Percentiles rank a stretch among this genome's conserved stretches.
These are phyloP conservation scores for Aspergillus ochraceoroseus DNA, from an alignment of 2,329 filamentous ascomycete genomes.

Conservation along the genomic window DNA sequence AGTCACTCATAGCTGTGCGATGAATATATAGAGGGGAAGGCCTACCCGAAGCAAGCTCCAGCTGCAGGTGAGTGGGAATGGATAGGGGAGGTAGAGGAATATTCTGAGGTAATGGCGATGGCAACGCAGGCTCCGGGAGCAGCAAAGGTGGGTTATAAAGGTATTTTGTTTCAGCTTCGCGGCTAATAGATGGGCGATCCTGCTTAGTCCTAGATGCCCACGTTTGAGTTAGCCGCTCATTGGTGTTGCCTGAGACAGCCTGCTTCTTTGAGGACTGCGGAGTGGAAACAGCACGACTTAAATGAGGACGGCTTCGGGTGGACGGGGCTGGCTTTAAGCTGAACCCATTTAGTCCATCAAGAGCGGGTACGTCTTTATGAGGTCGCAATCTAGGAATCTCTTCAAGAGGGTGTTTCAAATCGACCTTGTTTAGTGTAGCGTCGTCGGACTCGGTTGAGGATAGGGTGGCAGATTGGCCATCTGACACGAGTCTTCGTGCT, in stretches of 20 bases:
- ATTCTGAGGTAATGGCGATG: constrained; percentile 48
- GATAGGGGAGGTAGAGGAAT: constrained; percentile 60
- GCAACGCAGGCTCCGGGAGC: constrained; percentile 31
- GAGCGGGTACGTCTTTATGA: constrained; percentile 21
- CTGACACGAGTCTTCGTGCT: constrained; percentile 24
- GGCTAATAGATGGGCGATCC: constrained; percentile 28
- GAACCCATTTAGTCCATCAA: constrained; percentile 19
- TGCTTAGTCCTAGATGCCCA: constrained; percentile 34
- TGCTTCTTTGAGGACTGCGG: constrained; percentile 33
- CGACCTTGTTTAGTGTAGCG: constrained; percentile 25
- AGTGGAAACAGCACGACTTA: constrained; percentile 31
- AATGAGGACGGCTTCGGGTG: constrained; percentile 29
- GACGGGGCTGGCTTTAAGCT: constrained; percentile 20
- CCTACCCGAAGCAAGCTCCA: constrained; percentile 57
- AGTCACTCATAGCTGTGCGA: constrained; percentile 52
- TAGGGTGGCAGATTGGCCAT: constrained; percentile 15
- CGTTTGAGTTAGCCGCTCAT: constrained; percentile 32
- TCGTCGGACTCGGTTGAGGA: constrained; percentile 18
- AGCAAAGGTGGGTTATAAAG: constrained; percentile 24
- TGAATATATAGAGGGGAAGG: constrained; percentile 62
- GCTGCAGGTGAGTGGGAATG: constrained; percentile 60
- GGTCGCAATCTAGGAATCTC: constrained; percentile 22
- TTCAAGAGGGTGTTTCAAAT: constrained; percentile 23
- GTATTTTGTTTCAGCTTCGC: constrained; percentile 34
- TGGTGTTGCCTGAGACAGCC: constrained; percentile 27